These are phyloP conservation scores for Citrus inodora DNA, from an alignment of 345 rosid genomes.

Conservation along the genomic window DNA sequence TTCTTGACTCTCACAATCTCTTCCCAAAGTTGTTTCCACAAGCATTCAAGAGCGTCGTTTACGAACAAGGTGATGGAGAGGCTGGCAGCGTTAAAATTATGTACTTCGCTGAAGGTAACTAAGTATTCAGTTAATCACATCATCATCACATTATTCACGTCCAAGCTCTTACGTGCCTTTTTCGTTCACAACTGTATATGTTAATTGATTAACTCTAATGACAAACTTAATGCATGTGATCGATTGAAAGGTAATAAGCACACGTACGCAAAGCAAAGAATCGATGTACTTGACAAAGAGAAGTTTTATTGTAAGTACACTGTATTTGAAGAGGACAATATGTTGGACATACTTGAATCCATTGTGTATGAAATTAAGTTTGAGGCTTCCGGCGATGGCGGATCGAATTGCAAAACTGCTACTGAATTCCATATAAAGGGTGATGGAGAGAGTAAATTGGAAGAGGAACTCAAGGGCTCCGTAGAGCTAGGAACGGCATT, in stretches of 20 bases:
- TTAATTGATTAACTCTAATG: no score
- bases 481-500: conserved; percentile 19
- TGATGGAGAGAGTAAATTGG: background rate
- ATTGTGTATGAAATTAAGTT: conserved; percentile 20
- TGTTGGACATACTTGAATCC: conserved; percentile 14
- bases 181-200: no score
- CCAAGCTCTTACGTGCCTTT: no score
- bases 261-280: conserved; percentile 30
- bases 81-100: conserved; percentile 32
- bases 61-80: conserved; percentile 40
- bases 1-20: conserved; percentile 26
- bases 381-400: conserved; percentile 3
- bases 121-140: no score
- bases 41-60: conserved; percentile 22
- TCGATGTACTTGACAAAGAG: conserved; percentile 35
- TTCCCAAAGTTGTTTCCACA: conserved; percentile 32
- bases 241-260: conserved; percentile 14
- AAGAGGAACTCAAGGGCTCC: conserved; percentile 29
- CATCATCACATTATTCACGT: no score
- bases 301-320: conserved; percentile 20
- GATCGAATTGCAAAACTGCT: background rate
- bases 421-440: background rate
- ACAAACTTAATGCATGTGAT: no score
- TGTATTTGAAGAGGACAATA: conserved; percentile 27
- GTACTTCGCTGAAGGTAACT: conserved; percentile 17